Evolutionary conservation across 2,329 filamentous ascomycete species (phyloP).

Genomic region (Colletotrichum euphorbiae): DNA sequence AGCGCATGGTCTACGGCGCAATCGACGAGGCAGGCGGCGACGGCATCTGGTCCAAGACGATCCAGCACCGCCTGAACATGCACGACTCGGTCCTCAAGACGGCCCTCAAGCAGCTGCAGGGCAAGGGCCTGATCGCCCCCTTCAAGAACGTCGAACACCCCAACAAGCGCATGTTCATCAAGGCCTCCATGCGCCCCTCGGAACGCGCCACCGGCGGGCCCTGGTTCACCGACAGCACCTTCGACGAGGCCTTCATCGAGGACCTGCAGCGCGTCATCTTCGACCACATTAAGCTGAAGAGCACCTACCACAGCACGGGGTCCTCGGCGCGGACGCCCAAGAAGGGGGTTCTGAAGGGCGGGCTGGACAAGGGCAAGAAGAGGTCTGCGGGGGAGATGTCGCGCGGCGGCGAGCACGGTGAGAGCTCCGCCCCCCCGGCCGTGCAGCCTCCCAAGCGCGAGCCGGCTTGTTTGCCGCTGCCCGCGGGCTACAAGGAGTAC

Average conservation of each 20-base stretch:
- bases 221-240: slow-evolving; percentile 92
- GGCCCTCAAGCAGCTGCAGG: slow-evolving; percentile 84
- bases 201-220: slow-evolving; percentile 93
- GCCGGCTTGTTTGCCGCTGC: slow-evolving; percentile 62
- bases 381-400: slow-evolving; percentile 62
- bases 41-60: slow-evolving; percentile 90
- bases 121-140: slow-evolving; percentile 83
- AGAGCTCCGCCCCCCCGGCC: slow-evolving; percentile 44
- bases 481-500: slow-evolving; percentile 79
- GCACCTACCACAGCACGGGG: slow-evolving; percentile 70
- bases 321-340: slow-evolving; percentile 58
- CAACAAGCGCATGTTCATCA: slow-evolving; percentile 96
- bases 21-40: slow-evolving; percentile 88
- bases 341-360: slow-evolving; percentile 66
- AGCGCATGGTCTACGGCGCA: slow-evolving; percentile 85
- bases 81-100: slow-evolving; percentile 86
- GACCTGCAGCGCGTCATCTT: slow-evolving; percentile 79
- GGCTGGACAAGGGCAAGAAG: slow-evolving; percentile 61
- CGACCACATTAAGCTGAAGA: slow-evolving; percentile 76
- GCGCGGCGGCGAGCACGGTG: slow-evolving; percentile 49
- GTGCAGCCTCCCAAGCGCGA: slow-evolving; percentile 47
- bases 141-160: slow-evolving; percentile 94
- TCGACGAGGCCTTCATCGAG: slow-evolving; percentile 90
- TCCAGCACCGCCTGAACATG: slow-evolving; percentile 83
- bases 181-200: slow-evolving; percentile 83